Conservation (phyloP, 2,329 filamentous ascomycete species). For the Paecilomyces sp. region DNA sequence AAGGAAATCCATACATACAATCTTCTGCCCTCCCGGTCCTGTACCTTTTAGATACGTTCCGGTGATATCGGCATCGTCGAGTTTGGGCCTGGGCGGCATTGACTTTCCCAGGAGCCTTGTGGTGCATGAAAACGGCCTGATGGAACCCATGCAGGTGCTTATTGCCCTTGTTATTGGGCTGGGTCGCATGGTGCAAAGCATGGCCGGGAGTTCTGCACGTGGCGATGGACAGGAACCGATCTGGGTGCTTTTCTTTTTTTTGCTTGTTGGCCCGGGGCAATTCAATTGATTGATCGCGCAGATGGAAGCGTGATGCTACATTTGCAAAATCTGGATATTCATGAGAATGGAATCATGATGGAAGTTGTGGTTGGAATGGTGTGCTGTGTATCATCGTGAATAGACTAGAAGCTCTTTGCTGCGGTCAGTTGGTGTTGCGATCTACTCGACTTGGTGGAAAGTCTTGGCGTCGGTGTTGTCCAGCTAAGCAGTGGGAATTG, state of each 20-base stretch:
- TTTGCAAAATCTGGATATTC: background rate
- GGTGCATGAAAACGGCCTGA: conserved; percentile 15
- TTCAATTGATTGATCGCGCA: background rate
- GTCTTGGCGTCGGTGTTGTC: too few relatives aligned
- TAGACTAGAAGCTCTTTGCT: background rate
- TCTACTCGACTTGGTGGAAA: too few relatives aligned
- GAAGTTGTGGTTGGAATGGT: background rate
- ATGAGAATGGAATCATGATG: background rate
- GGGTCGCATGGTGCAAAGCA: background rate
- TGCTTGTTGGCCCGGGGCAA: background rate
- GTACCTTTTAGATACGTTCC: conserved; percentile 85
- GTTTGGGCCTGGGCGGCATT: conserved; percentile 68
- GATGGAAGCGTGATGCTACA: background rate
- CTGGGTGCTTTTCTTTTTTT: background rate
- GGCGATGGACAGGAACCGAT: too few relatives aligned
- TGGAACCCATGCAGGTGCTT: background rate
- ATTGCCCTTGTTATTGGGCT: background rate
- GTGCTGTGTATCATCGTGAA: background rate
- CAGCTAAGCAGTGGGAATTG: too few relatives aligned
- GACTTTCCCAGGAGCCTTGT: conserved; percentile 41
- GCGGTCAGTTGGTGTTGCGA: too few relatives aligned
- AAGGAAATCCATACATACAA: conserved; percentile 47
- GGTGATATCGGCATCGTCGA: conserved; percentile 71
- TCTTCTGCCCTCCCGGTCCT: conserved; percentile 93
- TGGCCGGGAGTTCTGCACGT: background rate